A percentile compares a stretch with the other conserved stretches of the same genome.
These are phyloP conservation scores for Tausonia pullulans DNA, from an alignment of 1,284 basidiomycete species.

Conservation along the genomic window DNA sequence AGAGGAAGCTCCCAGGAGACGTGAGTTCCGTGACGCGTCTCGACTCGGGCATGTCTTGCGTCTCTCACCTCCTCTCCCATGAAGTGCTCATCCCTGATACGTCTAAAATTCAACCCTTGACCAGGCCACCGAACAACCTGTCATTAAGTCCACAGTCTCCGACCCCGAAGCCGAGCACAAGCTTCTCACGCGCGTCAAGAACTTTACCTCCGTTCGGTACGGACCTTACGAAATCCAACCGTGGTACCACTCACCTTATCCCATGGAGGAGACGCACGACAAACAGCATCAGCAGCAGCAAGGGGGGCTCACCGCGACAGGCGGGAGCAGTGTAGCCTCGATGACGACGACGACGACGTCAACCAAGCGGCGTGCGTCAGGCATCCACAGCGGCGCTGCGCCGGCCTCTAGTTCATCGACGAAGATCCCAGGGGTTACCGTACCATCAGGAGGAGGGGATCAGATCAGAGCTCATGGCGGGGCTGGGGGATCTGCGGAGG, in stretches of 20 bases:
- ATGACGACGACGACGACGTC: constrained; percentile 23
- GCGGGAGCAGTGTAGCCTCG: not conserved
- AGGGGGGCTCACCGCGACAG: not conserved
- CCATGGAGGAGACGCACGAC: constrained; percentile 26
- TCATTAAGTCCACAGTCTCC: not conserved
- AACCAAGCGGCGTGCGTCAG: no score
- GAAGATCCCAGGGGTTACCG: no score
- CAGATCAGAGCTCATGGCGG: constrained; percentile 29
- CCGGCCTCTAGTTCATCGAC: no score
- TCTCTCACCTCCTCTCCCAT: no score
- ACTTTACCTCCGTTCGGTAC: constrained; percentile 35
- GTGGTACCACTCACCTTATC: constrained; percentile 74
- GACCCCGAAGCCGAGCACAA: constrained; percentile 18
- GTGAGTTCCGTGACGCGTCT: not conserved
- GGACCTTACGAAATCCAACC: constrained; percentile 32
- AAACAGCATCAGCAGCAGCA: not conserved
- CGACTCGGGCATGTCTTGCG: no score
- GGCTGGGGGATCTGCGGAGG: constrained; percentile 42
- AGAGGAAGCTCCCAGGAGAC: not conserved
- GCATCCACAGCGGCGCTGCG: no score
- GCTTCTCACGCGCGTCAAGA: constrained; percentile 30
- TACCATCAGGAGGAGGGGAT: no score
- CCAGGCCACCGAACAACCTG: no score
- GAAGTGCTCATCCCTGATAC: no score
- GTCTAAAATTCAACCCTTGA: no score